Percentiles rank a stretch among this genome's conserved stretches.
These are phyloP conservation scores for Crassisporium funariophilum DNA, from an alignment of 768 basidiomycete species.

Conservation along the genomic window DNA sequence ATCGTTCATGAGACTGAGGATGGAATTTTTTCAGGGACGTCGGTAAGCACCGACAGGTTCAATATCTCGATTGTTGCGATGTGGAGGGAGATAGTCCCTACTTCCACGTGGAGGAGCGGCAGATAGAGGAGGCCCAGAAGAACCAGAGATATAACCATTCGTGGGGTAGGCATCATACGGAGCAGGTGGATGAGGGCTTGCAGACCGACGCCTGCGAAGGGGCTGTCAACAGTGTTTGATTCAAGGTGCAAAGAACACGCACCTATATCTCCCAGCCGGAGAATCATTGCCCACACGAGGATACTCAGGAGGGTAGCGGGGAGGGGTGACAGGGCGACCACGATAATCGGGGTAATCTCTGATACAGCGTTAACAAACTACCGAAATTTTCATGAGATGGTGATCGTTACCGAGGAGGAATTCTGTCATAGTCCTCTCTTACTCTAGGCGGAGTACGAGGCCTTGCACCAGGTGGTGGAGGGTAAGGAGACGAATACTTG, in stretches of 20 bases:
- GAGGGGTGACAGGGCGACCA: slow-evolving; percentile 54
- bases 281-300: slow-evolving; percentile 49
- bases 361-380: slow-evolving; percentile 8
- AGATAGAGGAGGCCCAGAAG: slow-evolving; percentile 38
- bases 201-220: slow-evolving; percentile 63
- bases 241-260: slow-evolving; percentile 13
- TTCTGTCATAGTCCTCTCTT: slow-evolving; percentile 68
- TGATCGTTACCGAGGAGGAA: slow-evolving; percentile 52
- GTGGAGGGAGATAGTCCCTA: slow-evolving; percentile 53
- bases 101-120: slow-evolving; percentile 34
- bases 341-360: slow-evolving; percentile 65
- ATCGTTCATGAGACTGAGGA: neutral
- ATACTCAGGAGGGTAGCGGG: slow-evolving; percentile 54
- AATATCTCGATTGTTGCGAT: slow-evolving; percentile 47
- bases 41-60: slow-evolving; percentile 44
- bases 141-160: slow-evolving; percentile 49
- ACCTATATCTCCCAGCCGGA: slow-evolving; percentile 51
- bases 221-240: neutral
- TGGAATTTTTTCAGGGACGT: slow-evolving; percentile 32
- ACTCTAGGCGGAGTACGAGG: slow-evolving; percentile 59
- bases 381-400: slow-evolving; percentile 1
- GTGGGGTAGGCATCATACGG: slow-evolving; percentile 55
- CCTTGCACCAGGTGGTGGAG: slow-evolving; percentile 55
- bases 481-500: slow-evolving; percentile 39
- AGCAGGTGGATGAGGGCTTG: slow-evolving; percentile 60